Percentiles rank a stretch among this genome's conserved stretches.
phyloP scores from a whole-genome alignment of 257 asterid species.

The Solanum clarkiae region DNA sequence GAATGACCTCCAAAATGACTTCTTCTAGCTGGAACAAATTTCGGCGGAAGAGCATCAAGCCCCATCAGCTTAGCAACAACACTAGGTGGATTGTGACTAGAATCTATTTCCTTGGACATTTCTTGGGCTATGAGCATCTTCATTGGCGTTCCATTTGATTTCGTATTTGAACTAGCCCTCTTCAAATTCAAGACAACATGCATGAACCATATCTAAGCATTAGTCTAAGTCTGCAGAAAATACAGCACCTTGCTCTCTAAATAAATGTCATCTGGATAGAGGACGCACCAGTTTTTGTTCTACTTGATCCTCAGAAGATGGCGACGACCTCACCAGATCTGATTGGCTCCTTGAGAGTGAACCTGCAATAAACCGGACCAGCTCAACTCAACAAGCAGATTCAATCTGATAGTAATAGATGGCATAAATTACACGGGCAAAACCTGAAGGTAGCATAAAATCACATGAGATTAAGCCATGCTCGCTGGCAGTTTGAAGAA shows the following conservation, averaged over 20 bases:
- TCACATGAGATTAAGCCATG: background rate
- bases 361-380: conserved; percentile 24
- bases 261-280: conserved; percentile 7
- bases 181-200: conserved; percentile 32
- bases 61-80: conserved; percentile 28
- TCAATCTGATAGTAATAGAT: background rate
- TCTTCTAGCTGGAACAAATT: background rate
- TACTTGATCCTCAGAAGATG: conserved; percentile 26
- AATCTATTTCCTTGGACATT: conserved; percentile 13
- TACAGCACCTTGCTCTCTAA: background rate
- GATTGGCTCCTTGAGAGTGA: conserved; percentile 71
- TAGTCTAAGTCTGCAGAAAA: conserved; percentile 2
- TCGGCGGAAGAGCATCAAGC: conserved; percentile 21
- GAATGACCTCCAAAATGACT: conserved; percentile 28
- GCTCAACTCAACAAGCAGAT: background rate
- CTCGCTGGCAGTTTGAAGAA: background rate
- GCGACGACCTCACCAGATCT: conserved; percentile 48
- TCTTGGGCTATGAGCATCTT: conserved; percentile 23
- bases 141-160: conserved; percentile 13
- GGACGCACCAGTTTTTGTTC: conserved; percentile 59
- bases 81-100: conserved; percentile 10
- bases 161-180: background rate
- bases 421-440: background rate
- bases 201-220: conserved; percentile 17
- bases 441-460: background rate